Conservation (phyloP, 768 basidiomycete species). For the Astraeus odoratus region DNA sequence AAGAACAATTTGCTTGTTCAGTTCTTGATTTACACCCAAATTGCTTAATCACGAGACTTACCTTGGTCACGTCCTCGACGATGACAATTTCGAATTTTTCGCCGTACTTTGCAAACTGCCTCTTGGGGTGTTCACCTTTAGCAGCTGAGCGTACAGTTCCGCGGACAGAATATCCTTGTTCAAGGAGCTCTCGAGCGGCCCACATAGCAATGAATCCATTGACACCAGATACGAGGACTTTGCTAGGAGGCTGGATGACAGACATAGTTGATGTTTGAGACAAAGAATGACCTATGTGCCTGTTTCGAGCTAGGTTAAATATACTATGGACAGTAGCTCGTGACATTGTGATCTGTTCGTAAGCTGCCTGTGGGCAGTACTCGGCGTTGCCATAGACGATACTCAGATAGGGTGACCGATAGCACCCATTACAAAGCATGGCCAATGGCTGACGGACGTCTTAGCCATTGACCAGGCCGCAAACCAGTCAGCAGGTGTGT, state of each 20-base stretch:
- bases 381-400: no score
- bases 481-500: no score
- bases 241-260: constrained; percentile 17
- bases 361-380: no score
- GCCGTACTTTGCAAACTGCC: constrained; percentile 46
- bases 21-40: background rate
- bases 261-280: constrained; percentile 13
- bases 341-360: background rate
- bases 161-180: constrained; percentile 55
- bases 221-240: constrained; percentile 24
- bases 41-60: constrained; percentile 18
- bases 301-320: background rate
- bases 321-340: no score
- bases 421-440: no score
- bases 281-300: background rate
- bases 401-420: no score
- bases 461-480: no score
- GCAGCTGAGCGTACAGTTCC: constrained; percentile 56
- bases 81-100: constrained; percentile 59
- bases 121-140: constrained; percentile 52
- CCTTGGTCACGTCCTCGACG: constrained; percentile 62
- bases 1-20: no score
- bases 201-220: constrained; percentile 38
- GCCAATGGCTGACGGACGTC: no score
- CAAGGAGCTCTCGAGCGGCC: constrained; percentile 49